Evolutionary conservation across 75 land plant species (phyloP).

Genomic region (Gnetum montanum): DNA sequence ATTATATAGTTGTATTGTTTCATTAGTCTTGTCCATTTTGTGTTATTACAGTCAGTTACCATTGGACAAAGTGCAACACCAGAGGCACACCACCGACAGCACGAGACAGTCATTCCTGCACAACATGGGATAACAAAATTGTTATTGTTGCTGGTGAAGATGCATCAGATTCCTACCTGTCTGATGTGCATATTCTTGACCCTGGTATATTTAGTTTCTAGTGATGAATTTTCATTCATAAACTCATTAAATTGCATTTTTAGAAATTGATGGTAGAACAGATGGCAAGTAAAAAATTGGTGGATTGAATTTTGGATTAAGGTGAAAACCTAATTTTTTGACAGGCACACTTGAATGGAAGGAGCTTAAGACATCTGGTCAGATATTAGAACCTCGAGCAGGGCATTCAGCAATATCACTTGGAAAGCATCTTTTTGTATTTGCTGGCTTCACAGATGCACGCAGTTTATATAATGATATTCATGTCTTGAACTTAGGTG

Average conservation of each 20-base stretch:
- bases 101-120: conserved; percentile 92
- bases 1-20: no score
- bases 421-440: conserved; percentile 71
- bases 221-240: no score
- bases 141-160: conserved; percentile 95
- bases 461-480: conserved; percentile 85
- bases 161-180: conserved; percentile 65
- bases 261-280: no score
- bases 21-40: no score
- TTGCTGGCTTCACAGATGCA: conserved; percentile 92
- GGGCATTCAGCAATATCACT: conserved; percentile 80
- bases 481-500: conserved; percentile 84
- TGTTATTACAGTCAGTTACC: conserved; percentile 34
- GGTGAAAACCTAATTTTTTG: no score
- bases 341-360: conserved; percentile 75
- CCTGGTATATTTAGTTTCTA: conserved; percentile 37
- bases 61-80: conserved; percentile 57
- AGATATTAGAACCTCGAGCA: conserved; percentile 68
- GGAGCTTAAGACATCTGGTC: conserved; percentile 63
- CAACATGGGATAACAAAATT: conserved; percentile 77
- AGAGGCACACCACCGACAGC: conserved; percentile 68
- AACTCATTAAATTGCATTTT: neutral
- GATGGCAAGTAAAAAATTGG: no score
- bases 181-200: conserved; percentile 83
- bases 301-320: no score